Evolutionary conservation across 2,329 filamentous ascomycete species (phyloP).

Genomic region (Penicillium sp.): DNA sequence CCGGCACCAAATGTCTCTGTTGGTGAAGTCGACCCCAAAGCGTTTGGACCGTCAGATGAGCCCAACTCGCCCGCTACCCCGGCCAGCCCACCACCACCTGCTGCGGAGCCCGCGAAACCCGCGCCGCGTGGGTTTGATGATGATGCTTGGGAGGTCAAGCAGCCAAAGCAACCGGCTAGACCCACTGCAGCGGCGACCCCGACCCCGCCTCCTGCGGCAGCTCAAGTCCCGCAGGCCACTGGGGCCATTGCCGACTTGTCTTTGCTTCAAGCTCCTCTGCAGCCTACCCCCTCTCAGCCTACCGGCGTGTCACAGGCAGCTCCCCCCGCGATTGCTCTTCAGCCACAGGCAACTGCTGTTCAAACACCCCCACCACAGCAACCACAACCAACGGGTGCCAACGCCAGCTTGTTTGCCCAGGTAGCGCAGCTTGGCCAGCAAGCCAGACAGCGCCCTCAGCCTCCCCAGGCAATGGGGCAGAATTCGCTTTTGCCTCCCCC

Average conservation of each 20-base stretch:
- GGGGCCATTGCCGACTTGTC: constrained; percentile 71
- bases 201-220: constrained; percentile 33
- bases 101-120: constrained; percentile 50
- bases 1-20: constrained; percentile 85
- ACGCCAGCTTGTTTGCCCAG: constrained; percentile 55
- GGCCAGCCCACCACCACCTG: constrained; percentile 52
- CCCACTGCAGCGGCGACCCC: constrained; percentile 40
- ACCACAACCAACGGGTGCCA: constrained; percentile 45
- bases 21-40: constrained; percentile 82
- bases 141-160: constrained; percentile 96
- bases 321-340: constrained; percentile 41
- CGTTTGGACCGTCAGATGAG: constrained; percentile 68
- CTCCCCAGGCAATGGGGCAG: constrained; percentile 64
- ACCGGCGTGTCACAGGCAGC: constrained; percentile 52
- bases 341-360: constrained; percentile 47
- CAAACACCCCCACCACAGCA: constrained; percentile 38
- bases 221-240: constrained; percentile 51
- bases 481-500: constrained; percentile 73
- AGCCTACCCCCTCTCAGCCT: constrained; percentile 53
- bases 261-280: constrained; percentile 61
- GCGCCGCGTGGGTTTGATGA: constrained; percentile 77
- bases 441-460: constrained; percentile 68
- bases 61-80: constrained; percentile 44
- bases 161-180: constrained; percentile 61
- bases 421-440: constrained; percentile 37